Percentiles rank a stretch among this genome's conserved stretches.
Evolutionary conservation across 176 grass and related monocot genomes (phyloP).

Genomic region (Aechmea fasciata): DNA sequence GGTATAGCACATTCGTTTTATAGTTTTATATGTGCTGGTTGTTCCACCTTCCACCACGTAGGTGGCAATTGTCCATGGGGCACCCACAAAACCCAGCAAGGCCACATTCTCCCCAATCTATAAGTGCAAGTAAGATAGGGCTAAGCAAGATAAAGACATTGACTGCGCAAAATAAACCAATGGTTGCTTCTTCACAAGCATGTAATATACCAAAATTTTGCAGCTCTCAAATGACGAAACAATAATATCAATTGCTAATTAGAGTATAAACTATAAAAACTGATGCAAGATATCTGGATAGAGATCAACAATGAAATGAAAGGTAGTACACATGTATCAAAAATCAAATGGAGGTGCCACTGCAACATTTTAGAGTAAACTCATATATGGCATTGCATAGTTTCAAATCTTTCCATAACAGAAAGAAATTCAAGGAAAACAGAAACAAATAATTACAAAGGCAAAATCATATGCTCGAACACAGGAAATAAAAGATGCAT

Average conservation of each 20-base stretch:
- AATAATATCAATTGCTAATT: too few species aligned
- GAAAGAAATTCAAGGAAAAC: neutral
- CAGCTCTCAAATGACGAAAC: neutral
- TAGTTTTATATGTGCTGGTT: conserved; percentile 79
- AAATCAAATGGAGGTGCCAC: too few species aligned
- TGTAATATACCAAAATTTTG: neutral
- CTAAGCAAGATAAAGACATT: neutral
- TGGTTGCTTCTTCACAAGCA: neutral
- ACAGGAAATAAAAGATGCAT: neutral
- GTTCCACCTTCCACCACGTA: conserved; percentile 91
- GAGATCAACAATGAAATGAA: too few species aligned
- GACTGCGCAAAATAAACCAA: neutral
- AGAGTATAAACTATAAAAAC: too few species aligned
- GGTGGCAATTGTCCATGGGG: conserved; percentile 97
- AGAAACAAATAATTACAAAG: neutral
- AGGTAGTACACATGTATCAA: too few species aligned
- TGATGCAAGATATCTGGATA: too few species aligned
- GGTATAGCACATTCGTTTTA: conserved; percentile 93
- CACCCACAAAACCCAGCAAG: conserved; percentile 94
- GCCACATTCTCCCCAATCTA: conserved; percentile 79
- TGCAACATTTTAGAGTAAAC: too few species aligned
- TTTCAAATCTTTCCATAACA: neutral
- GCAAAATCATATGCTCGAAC: neutral
- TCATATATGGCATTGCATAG: too few species aligned
- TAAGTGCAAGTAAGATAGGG: neutral